These are phyloP conservation scores for Penicillium olsonii DNA, from an alignment of 2,329 filamentous ascomycete species.

Conservation along the genomic window DNA sequence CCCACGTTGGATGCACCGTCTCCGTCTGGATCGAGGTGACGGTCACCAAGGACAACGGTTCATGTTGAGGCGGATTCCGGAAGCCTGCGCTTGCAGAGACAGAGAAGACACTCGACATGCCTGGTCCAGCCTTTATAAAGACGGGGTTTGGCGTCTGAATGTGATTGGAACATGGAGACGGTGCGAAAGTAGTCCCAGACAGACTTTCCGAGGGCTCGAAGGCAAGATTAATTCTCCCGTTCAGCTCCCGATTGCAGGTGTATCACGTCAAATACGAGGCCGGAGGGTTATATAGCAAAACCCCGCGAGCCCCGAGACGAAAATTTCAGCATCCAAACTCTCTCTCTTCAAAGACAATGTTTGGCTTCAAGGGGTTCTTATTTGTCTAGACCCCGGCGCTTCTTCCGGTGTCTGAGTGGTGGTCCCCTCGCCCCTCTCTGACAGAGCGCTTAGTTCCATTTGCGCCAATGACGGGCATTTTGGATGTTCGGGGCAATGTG, in stretches of 20 bases:
- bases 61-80: neutral
- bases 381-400: conserved; percentile 8
- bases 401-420: conserved; percentile 5
- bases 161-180: conserved; percentile 5
- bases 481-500: conserved; percentile 1
- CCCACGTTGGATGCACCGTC: conserved; percentile 6
- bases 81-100: neutral
- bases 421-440: neutral
- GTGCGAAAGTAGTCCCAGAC: neutral
- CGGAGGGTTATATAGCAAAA: neutral
- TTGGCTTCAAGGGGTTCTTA: conserved; percentile 2
- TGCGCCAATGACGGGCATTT: conserved; percentile 3
- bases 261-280: conserved; percentile 5
- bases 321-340: no score
- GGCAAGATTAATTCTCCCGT: neutral
- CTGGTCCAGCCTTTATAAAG: neutral
- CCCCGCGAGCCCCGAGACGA: neutral
- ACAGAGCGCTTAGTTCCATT: conserved; percentile 10
- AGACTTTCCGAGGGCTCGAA: no score
- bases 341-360: neutral
- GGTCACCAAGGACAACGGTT: neutral
- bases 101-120: conserved; percentile 4
- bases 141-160: neutral
- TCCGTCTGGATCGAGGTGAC: conserved; percentile 5
- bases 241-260: conserved; percentile 1